phyloP scores from a whole-genome alignment of 257 asterid species.

The Coffea canephora region DNA sequence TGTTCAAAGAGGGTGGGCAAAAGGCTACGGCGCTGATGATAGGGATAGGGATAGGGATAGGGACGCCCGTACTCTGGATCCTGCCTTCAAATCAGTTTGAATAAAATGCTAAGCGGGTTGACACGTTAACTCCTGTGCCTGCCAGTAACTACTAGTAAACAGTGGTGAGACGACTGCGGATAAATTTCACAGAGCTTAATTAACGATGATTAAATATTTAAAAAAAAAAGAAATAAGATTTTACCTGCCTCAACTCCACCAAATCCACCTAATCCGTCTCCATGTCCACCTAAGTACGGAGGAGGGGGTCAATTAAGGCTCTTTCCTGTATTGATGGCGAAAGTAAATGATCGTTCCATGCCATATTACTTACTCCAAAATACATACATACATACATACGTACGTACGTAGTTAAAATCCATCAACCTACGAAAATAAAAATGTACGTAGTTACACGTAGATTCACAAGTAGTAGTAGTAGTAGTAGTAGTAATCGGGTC shows the following conservation, averaged over 20 bases:
- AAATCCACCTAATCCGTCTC: conserved; percentile 21
- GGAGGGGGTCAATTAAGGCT: no score
- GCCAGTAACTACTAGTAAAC: no score
- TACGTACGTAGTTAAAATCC: neutral
- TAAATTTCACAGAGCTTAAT: neutral
- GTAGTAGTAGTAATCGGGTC: neutral
- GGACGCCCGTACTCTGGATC: neutral
- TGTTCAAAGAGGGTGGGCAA: neutral
- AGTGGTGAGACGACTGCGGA: neutral
- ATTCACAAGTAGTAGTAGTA: neutral
- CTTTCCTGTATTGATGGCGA: no score
- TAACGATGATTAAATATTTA: neutral
- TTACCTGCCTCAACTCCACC: conserved; percentile 31
- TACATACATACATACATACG: no score
- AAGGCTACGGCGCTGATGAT: neutral
- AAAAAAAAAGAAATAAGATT: neutral
- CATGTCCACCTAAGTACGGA: neutral
- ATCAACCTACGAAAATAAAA: neutral
- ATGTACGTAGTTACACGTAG: no score
- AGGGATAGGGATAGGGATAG: neutral
- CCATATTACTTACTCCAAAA: neutral
- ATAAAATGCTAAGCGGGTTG: neutral
- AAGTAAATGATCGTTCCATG: neutral
- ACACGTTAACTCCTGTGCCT: neutral
- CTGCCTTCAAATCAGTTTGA: neutral